Percentiles rank a stretch among this genome's conserved stretches.
These are phyloP conservation scores for Proliferodiscus dingleyae DNA, from an alignment of 2,329 filamentous ascomycete genomes.

Conservation along the genomic window DNA sequence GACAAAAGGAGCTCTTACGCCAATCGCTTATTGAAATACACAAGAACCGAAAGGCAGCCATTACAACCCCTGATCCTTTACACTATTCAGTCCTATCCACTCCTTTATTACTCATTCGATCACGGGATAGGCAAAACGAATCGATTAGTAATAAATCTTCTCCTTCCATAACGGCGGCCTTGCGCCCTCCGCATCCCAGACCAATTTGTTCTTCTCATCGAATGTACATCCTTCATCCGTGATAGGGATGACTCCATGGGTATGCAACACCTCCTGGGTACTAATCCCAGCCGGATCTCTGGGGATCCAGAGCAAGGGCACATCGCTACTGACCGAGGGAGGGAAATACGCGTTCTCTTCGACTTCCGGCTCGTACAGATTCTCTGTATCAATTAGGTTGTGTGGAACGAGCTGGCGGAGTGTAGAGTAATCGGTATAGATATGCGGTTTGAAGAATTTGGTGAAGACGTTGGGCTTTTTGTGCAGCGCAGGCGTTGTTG, in stretches of 20 bases:
- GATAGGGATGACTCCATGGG: slow-evolving; percentile 66
- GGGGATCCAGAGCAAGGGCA: slow-evolving; percentile 80
- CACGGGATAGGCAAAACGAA: neutral
- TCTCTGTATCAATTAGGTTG: slow-evolving; percentile 38
- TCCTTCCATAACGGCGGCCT: slow-evolving; percentile 55
- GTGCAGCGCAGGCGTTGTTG: slow-evolving; percentile 28
- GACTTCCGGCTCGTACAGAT: slow-evolving; percentile 56
- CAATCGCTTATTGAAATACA: too few species aligned
- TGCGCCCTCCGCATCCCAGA: slow-evolving; percentile 52
- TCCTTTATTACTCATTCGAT: too few species aligned
- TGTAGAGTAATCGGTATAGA: slow-evolving; percentile 66
- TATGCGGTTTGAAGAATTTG: slow-evolving; percentile 73
- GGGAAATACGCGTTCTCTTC: slow-evolving; percentile 69
- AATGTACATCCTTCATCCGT: slow-evolving; percentile 72
- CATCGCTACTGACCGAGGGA: slow-evolving; percentile 57
- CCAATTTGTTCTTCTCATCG: slow-evolving; percentile 63
- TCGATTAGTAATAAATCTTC: slow-evolving; percentile 36
- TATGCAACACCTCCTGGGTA: slow-evolving; percentile 71
- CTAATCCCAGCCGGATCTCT: slow-evolving; percentile 69
- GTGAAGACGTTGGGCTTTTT: slow-evolving; percentile 55
- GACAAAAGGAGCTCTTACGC: too few species aligned
- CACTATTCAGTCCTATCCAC: neutral
- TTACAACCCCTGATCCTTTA: neutral
- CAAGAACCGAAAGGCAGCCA: neutral
- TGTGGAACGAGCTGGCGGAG: slow-evolving; percentile 66